These are phyloP conservation scores for Colletotrichum gigasporum DNA, from an alignment of 2,329 filamentous ascomycete genomes.

Conservation along the genomic window DNA sequence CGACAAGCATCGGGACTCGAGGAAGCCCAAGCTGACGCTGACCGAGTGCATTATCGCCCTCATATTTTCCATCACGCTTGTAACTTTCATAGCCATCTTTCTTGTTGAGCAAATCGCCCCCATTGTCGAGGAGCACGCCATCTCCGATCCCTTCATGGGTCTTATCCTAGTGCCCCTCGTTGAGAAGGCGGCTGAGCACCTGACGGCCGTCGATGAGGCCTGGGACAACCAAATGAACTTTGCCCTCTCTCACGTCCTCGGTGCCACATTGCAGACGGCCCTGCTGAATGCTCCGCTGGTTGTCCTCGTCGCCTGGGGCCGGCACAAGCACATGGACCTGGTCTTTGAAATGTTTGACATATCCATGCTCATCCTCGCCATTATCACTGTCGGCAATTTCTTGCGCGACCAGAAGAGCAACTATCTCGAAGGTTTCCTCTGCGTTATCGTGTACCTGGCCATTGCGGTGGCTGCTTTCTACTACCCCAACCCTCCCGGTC, in stretches of 20 bases:
- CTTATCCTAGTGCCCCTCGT: conserved; percentile 84
- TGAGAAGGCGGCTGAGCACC: conserved; percentile 86
- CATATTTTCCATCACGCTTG: conserved; percentile 70
- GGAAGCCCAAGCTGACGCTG: conserved; percentile 76
- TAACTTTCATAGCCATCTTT: conserved; percentile 78
- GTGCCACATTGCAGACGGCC: conserved; percentile 88
- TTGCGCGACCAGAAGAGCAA: conserved; percentile 89
- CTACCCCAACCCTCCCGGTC: conserved; percentile 55
- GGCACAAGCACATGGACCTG: conserved; percentile 76
- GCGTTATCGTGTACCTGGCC: conserved; percentile 73
- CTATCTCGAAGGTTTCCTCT: conserved; percentile 86
- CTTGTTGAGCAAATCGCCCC: conserved; percentile 77
- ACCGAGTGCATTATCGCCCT: conserved; percentile 77
- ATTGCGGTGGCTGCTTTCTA: conserved; percentile 68
- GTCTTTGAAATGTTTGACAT: conserved; percentile 91
- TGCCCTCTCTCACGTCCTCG: conserved; percentile 85
- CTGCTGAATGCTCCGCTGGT: conserved; percentile 87
- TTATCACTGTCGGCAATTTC: conserved; percentile 89
- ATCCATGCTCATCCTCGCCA: conserved; percentile 81
- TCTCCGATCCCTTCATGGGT: conserved; percentile 67
- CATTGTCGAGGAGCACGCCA: conserved; percentile 55
- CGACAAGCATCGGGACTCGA: conserved; percentile 68
- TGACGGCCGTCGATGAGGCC: conserved; percentile 86
- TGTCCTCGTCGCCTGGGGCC: conserved; percentile 84
- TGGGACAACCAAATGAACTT: conserved; percentile 88